A percentile compares a stretch with the other conserved stretches of the same genome.
phyloP scores from a whole-genome alignment of 768 basidiomycete genomes.

The Lentinula lateritia region DNA sequence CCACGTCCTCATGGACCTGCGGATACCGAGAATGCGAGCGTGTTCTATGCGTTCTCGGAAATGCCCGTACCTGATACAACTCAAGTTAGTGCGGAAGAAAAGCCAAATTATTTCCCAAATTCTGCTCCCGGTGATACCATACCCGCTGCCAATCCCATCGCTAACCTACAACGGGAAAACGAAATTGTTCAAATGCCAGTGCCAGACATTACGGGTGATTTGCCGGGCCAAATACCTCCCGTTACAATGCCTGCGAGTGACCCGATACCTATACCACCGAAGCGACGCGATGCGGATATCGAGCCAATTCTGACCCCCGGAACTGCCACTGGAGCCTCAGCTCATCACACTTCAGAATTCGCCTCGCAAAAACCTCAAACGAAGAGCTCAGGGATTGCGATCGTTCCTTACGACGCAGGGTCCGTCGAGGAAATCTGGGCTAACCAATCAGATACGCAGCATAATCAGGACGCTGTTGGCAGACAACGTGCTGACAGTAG shows the following conservation, averaged over 20 bases:
- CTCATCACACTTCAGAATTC: neutral
- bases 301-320: neutral
- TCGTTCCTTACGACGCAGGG: neutral
- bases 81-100: neutral
- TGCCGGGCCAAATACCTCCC: neutral
- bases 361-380: too few relatives aligned
- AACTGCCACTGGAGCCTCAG: neutral
- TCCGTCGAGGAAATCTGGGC: neutral
- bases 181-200: neutral
- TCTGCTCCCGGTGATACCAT: neutral
- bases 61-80: neutral
- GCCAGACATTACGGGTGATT: neutral
- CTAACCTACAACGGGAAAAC: neutral
- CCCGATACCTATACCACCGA: neutral
- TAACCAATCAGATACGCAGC: neutral
- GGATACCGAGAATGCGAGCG: slow-evolving; percentile 2
- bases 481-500: neutral
- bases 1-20: slow-evolving; percentile 5
- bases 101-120: neutral
- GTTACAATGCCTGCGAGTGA: neutral
- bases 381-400: neutral
- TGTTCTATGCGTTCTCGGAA: neutral
- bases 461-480: neutral
- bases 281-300: neutral
- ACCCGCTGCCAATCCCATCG: neutral